Conservation (phyloP, 2,329 filamentous ascomycete species). For the Nemania sp. region DNA sequence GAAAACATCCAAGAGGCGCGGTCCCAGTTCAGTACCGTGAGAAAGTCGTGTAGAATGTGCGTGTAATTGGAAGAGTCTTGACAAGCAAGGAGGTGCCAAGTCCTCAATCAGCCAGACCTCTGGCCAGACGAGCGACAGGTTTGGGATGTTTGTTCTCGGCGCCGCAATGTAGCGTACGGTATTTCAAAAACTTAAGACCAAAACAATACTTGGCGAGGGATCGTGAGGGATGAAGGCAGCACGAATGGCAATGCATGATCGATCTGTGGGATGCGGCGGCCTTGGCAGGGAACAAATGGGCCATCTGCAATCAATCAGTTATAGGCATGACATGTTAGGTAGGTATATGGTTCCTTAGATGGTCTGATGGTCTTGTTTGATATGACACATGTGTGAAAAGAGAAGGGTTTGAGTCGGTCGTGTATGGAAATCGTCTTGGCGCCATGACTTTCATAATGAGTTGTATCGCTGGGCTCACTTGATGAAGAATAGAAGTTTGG, state of each 20-base stretch:
- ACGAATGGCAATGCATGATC: neutral
- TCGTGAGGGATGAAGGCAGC: neutral
- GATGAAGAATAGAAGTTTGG: neutral
- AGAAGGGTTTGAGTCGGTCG: too few species aligned
- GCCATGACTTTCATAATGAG: neutral
- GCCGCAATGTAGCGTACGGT: too few species aligned
- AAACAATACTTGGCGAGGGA: slow-evolving; percentile 15
- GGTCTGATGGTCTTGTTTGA: neutral
- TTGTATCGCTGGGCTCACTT: neutral
- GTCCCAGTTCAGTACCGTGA: too few species aligned
- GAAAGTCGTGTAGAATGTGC: too few species aligned
- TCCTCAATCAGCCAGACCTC: slow-evolving; percentile 1
- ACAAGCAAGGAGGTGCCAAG: slow-evolving; percentile 11
- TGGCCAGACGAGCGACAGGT: neutral
- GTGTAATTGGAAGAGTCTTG: neutral
- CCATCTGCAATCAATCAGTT: too few species aligned
- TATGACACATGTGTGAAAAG: neutral
- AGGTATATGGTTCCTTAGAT: too few species aligned
- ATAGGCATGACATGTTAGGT: too few species aligned
- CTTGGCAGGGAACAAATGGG: neutral
- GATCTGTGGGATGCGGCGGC: neutral
- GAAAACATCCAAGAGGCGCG: neutral
- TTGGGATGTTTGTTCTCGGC: too few species aligned
- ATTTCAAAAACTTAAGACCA: too few species aligned
- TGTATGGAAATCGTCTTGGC: slow-evolving; percentile 14